Evolutionary conservation across 495 filamentous ascomycete genomes (phyloP), one percentile per base, ranked within the genome.

Genomic region (Podospora pseudoanserina): DNA sequence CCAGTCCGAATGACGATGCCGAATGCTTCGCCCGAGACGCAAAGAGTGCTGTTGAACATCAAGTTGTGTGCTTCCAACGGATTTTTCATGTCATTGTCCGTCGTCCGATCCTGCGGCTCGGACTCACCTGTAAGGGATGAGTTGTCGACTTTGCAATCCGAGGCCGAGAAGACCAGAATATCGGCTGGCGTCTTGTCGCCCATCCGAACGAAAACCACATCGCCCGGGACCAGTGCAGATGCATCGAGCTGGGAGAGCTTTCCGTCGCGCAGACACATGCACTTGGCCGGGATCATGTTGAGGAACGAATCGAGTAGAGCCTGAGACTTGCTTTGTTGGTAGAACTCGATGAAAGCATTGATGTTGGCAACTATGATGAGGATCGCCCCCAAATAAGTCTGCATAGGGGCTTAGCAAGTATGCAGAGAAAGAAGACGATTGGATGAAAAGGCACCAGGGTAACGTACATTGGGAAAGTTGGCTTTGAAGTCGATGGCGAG

Each of bases 181-280:
- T 91, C 89, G 18, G 89, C 89, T 13, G 89, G 89, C 1, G 90
- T 84, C 15, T 87, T 89, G 76, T 91, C 89, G 13, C 89, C 89
- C 53, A 87, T 87, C 79, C 88, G 89, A 44, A 91, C 70, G 60
- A 88, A 82, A 26, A 89, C 82, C 71, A 91, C 84, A 68, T 92
- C 90, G 30, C 90, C 90, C 13, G 89, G 86, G 9, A 91, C 88
- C 55, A 72, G 57, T 26, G 56, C 44, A 59, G 69, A 27, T n/a
- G 76, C 76, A 9, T 72, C 68, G 13, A 72, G 53, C 57, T 73
- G 68, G 2, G 67, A 59, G 18, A 74, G 44, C 63, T 72, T 72
- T 64, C 74, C 74, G 39, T 78, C 74, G 16, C 76, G 76, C 32
- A 78, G 13, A 49, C 70, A 70, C 73, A 72, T 75, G 67, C 75